These are phyloP conservation scores for Epichloe coenophiala DNA, from an alignment of 2,329 filamentous ascomycete genomes.

Conservation along the genomic window DNA sequence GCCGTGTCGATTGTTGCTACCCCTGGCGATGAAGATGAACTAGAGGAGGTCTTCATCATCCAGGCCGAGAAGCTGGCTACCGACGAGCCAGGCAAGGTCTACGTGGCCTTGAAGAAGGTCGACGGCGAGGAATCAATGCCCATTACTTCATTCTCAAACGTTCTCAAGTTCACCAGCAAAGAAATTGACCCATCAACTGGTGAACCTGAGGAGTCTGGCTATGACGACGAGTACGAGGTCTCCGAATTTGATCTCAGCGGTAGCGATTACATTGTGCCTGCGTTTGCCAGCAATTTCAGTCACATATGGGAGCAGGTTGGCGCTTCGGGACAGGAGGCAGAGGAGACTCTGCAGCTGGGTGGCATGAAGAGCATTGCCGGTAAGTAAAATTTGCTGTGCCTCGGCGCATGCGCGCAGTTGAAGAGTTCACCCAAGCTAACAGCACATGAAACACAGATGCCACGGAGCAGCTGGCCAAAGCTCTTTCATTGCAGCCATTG, in stretches of 20 bases:
- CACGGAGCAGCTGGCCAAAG: constrained; percentile 76
- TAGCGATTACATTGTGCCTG: constrained; percentile 86
- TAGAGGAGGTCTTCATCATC: constrained; percentile 88
- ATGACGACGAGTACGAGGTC: constrained; percentile 96
- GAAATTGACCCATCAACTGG: constrained; percentile 92
- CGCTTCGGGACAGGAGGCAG: constrained; percentile 75
- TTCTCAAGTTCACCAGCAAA: constrained; percentile 94
- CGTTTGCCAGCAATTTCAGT: constrained; percentile 89
- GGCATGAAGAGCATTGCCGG: constrained; percentile 86
- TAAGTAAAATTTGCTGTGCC: constrained; percentile 31
- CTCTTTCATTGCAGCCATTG: constrained; percentile 80
- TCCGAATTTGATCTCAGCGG: constrained; percentile 84
- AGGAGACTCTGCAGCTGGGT: constrained; percentile 79
- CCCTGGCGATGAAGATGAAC: constrained; percentile 67
- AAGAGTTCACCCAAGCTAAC: constrained; percentile 11
- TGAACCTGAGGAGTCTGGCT: constrained; percentile 82
- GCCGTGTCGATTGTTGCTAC: constrained; percentile 75
- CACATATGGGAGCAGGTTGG: constrained; percentile 92
- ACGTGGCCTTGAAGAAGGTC: constrained; percentile 83
- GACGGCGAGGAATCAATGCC: constrained; percentile 66
- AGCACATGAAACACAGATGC: constrained; percentile 50
- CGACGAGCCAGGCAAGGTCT: constrained; percentile 83
- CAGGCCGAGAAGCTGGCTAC: constrained; percentile 70
- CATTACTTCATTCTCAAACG: constrained; percentile 72
- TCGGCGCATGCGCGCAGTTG: neutral